Evolutionary conservation across 2,329 filamentous ascomycete genomes (phyloP), one percentile per base, ranked within the genome.

Genomic region (Tolypocladium capitatum): DNA sequence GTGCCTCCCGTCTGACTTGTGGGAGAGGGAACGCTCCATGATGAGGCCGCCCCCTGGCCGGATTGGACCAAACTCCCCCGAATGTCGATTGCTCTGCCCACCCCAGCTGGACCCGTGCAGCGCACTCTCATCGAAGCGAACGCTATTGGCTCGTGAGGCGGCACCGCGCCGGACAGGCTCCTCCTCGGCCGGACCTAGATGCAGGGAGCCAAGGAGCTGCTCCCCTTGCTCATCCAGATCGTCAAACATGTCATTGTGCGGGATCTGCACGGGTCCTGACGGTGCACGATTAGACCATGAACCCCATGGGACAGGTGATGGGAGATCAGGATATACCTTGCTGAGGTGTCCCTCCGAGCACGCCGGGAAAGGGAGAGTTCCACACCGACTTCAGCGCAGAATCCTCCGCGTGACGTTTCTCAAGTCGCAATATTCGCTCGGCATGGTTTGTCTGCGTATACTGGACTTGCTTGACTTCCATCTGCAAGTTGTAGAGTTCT

Each of bases 91-190:
- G 53, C 80, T 81, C 59, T 94, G 87, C 9, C 69, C 69, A 35
- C 83, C 83, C 79, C 92, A 94, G 63, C 89, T 78, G 9, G 79
- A 89, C 43, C 87, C 85, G 57, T 95, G 89, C 56, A 95, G 81
- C 14, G 91, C 90, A 60, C 88, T 95, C 63, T 97, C 91, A 61
- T 97, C 92, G 59, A 98, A 98, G 34, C 92, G 86, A 56, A 98
- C 92, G 61, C 92, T 97, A 63, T 97, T 97, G 43, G 92, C 91
- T 56, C 92, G 79, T 18, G 92, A 98, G 18, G 88, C 84, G 20
- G 86, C 87, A 47, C 92, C 87, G 53, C 91, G 80, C 34, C 88
- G 81, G 49, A 88, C 82, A 31, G 86, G 86, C 60, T 90, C 85
- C 52, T 97, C 89, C 52, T 95, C 90, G 5, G 83, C 77, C 53